Evolutionary conservation across 2,329 filamentous ascomycete species (phyloP).

Genomic region (Cytospora piceicola): DNA sequence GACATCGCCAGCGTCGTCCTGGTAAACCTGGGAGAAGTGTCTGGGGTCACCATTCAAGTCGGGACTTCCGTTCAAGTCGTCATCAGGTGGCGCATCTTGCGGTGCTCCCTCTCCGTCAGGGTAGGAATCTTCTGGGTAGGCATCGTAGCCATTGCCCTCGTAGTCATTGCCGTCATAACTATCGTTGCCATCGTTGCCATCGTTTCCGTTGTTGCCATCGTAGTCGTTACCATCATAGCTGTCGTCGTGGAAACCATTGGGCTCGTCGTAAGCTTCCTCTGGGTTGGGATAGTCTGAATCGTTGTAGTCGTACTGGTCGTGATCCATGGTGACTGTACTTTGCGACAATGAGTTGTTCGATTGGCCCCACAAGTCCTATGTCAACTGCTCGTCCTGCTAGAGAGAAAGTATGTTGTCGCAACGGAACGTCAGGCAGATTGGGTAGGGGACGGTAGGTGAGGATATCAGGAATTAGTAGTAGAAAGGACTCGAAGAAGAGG

Average conservation of each 20-base stretch:
- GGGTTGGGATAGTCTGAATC: conserved; percentile 18
- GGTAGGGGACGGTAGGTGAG: neutral
- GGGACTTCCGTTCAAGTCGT: conserved; percentile 8
- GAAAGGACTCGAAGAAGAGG: neutral
- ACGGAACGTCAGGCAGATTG: neutral
- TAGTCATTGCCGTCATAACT: conserved; percentile 6
- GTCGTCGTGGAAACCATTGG: conserved; percentile 13
- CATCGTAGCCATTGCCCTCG: conserved; percentile 19
- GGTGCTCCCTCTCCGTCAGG: conserved; percentile 18
- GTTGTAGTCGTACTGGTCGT: conserved; percentile 23
- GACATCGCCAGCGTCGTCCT: conserved; percentile 22
- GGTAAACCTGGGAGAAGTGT: conserved; percentile 29
- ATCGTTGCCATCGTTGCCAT: neutral
- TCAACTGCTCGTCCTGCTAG: neutral
- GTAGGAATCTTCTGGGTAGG: conserved; percentile 22
- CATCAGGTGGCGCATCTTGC: conserved; percentile 2
- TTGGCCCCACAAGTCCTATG: neutral
- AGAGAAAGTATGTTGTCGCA: neutral
- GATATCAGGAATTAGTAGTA: neutral
- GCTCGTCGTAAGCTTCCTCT: conserved; percentile 19
- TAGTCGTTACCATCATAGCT: conserved; percentile 20
- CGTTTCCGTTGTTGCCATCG: conserved; percentile 20
- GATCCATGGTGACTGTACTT: conserved; percentile 19
- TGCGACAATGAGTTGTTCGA: neutral
- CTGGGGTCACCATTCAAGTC: conserved; percentile 22